Conservation (phyloP, 768 basidiomycete species). For the Crucibulum laeve region DNA sequence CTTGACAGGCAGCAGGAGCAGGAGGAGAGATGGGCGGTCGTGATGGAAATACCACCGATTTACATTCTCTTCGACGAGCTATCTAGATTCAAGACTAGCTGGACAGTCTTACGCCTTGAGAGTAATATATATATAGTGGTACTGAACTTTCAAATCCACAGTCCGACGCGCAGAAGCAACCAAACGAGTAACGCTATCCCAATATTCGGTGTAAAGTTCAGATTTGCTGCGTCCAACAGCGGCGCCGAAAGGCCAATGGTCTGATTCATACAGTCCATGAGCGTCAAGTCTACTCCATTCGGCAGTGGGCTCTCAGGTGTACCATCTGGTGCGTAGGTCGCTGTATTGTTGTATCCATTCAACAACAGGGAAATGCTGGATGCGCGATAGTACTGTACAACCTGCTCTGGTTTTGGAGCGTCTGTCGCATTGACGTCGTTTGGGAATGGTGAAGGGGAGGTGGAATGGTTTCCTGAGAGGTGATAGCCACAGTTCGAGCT, state of each 20-base stretch:
- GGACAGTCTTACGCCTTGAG: no score
- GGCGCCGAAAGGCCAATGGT: constrained; percentile 35
- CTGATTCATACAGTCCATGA: constrained; percentile 45
- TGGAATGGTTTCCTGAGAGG: neutral
- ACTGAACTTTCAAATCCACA: no score
- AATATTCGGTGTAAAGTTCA: no score
- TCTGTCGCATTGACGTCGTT: constrained; percentile 6
- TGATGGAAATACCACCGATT: no score
- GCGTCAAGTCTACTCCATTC: constrained; percentile 27
- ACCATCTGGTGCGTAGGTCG: constrained; percentile 29
- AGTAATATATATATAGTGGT: no score
- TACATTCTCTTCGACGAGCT: no score
- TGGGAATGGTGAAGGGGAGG: neutral
- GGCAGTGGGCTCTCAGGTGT: constrained; percentile 35
- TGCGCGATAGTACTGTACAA: constrained; percentile 57
- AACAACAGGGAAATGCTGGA: constrained; percentile 50
- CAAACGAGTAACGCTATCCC: no score
- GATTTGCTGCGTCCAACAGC: neutral
- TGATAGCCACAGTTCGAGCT: constrained; percentile 27
- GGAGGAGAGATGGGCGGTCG: no score
- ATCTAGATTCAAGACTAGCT: no score
- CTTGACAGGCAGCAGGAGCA: no score
- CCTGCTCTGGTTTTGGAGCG: constrained; percentile 37
- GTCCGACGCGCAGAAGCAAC: no score
- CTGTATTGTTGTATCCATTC: constrained; percentile 59